A percentile compares a stretch with the other conserved stretches of the same genome.
These are phyloP conservation scores for Ogataea pignaliae DNA, from an alignment of 805 yeast genomes.

Conservation along the genomic window DNA sequence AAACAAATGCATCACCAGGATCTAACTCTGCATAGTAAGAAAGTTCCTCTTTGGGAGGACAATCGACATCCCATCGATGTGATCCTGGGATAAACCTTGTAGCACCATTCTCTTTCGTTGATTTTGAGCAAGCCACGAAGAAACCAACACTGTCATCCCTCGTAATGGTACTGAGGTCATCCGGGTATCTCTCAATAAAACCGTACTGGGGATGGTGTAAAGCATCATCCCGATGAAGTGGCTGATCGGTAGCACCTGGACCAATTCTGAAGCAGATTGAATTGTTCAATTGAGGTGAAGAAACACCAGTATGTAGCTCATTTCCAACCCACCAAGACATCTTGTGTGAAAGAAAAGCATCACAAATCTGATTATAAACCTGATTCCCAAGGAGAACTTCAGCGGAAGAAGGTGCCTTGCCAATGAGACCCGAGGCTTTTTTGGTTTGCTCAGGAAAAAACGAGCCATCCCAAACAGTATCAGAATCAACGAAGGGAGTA, in stretches of 20 bases:
- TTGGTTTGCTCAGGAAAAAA: constrained; percentile 25
- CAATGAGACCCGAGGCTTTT: constrained; percentile 20
- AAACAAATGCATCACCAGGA: constrained; percentile 29
- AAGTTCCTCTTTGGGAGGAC: constrained; percentile 21
- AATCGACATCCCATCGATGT: constrained; percentile 30
- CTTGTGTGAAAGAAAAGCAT: constrained; percentile 16
- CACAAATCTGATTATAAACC: constrained; percentile 15
- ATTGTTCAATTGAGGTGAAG: constrained; percentile 19
- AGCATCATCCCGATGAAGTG: constrained; percentile 24
- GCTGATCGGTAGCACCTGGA: constrained; percentile 25
- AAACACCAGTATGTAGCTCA: constrained; percentile 16
- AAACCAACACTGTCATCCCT: constrained; percentile 21
- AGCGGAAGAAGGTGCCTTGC: constrained; percentile 19
- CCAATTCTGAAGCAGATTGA: constrained; percentile 22
- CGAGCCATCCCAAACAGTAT: constrained; percentile 21
- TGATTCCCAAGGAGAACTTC: constrained; percentile 14
- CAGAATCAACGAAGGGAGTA: constrained; percentile 21
- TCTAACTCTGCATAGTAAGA: constrained; percentile 25
- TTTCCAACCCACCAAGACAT: constrained; percentile 23
- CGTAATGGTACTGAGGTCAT: constrained; percentile 12
- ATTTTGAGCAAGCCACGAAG: constrained; percentile 16
- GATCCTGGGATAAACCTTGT: constrained; percentile 32
- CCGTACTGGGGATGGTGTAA: constrained; percentile 20
- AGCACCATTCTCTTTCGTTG: constrained; percentile 27
- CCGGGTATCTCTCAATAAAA: constrained; percentile 12